Evolutionary conservation across 805 yeast genomes (phyloP).

Genomic region (Priceomyces melissophilus): DNA sequence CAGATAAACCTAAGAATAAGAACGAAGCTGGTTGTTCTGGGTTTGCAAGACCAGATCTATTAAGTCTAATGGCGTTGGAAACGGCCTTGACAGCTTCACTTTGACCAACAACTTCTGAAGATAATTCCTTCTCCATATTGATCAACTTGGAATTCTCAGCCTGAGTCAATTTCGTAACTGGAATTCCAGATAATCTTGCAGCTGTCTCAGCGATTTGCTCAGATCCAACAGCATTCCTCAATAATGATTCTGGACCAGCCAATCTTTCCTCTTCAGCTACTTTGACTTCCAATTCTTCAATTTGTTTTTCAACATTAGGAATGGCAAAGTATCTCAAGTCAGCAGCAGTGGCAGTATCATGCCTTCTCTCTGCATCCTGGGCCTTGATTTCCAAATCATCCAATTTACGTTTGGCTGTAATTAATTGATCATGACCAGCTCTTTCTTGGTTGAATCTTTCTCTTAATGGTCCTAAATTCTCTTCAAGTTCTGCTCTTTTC

Average conservation of each 20-base stretch:
- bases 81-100: constrained; percentile 95
- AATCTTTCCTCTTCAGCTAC: constrained; percentile 74
- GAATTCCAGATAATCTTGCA: constrained; percentile 94
- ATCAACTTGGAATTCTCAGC: constrained; percentile 93
- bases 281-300: constrained; percentile 67
- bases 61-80: constrained; percentile 87
- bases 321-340: constrained; percentile 96
- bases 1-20: constrained; percentile 90
- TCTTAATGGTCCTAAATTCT: constrained; percentile 77
- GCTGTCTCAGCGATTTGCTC: constrained; percentile 97
- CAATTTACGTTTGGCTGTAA: constrained; percentile 81
- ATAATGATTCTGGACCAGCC: constrained; percentile 59
- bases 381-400: constrained; percentile 94
- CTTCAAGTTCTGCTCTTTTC: constrained; percentile 79
- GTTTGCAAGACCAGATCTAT: constrained; percentile 91
- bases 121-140: constrained; percentile 86
- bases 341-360: constrained; percentile 91
- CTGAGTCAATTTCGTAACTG: constrained; percentile 89
- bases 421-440: constrained; percentile 86
- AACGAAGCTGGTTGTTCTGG: constrained; percentile 97
- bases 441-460: constrained; percentile 85
- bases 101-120: constrained; percentile 90
- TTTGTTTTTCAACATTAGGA: constrained; percentile 81
- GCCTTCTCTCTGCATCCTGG: constrained; percentile 93
- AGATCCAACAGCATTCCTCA: constrained; percentile 85